Evolutionary conservation across 805 yeast species (phyloP).

Genomic region (Millerozyma miso): DNA sequence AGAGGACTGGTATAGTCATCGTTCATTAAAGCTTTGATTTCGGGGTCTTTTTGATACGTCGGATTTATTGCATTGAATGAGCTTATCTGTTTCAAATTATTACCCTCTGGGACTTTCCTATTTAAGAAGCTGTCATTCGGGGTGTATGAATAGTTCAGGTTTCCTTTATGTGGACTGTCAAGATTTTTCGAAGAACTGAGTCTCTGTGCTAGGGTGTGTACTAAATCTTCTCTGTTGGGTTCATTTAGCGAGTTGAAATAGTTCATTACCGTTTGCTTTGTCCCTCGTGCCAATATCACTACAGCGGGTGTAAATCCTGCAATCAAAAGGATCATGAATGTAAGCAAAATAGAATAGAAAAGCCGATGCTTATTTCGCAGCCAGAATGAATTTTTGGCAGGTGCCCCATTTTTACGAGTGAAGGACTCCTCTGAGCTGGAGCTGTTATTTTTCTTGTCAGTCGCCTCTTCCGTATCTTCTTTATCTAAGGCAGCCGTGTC

Average conservation of each 20-base stretch:
- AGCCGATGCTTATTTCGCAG: constrained; percentile 1
- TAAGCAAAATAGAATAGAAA: constrained; percentile 4
- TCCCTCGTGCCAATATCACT: constrained; percentile 27
- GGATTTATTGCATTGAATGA: constrained; percentile 23
- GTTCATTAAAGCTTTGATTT: constrained; percentile 35
- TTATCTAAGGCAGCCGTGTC: not conserved
- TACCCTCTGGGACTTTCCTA: constrained; percentile 5
- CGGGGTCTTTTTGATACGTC: constrained; percentile 28
- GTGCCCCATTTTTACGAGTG: not conserved
- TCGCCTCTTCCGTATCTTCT: not conserved
- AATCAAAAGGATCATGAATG: constrained; percentile 10
- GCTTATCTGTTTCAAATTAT: constrained; percentile 8
- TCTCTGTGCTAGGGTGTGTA: not conserved
- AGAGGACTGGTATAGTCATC: constrained; percentile 3
- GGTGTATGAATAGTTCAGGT: not conserved
- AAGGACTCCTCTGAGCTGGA: not conserved
- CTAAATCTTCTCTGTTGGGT: constrained; percentile 15
- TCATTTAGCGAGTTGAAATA: constrained; percentile 25
- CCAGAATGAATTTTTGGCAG: not conserved
- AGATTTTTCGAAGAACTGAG: not conserved
- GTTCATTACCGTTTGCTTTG: constrained; percentile 17
- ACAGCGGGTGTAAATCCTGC: constrained; percentile 18
- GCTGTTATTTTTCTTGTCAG: too few relatives aligned
- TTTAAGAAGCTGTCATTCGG: not conserved
- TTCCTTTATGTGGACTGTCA: not conserved